Base-by-base conservation (phyloP, 306 rosid species). In the Citrullus mucosospermus region DNA sequence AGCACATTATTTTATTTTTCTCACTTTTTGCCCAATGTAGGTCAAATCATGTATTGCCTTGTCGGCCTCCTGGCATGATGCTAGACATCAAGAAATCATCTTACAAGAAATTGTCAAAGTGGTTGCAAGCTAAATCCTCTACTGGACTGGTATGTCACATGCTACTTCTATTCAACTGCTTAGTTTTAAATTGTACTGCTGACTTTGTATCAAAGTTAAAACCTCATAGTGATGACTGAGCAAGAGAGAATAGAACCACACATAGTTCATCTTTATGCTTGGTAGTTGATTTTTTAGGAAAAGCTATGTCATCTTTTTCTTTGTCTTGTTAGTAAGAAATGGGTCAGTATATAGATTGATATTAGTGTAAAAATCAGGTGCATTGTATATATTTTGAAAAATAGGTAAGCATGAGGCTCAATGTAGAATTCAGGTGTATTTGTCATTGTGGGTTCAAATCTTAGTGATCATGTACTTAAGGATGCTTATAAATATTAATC, bases 71-170 rank as follows among this genome's bases (percentile, higher is more conserved):
- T 25, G 97, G 97, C 82, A 62, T 86, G 76, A 95, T 93, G 55
- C 83, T 95, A 60, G 97, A 92, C 89, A 89, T 95, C 89, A 90
- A 92, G 85, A 92, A 91, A 78, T 95, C 98, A 50, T 95, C 98
- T 30, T 61, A 91, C 88, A 95, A 92, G 88, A 95, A 95, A 85
- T 65, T 92, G 66, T 89, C 97, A 0, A 95, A 95, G 90, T 95
- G 97, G 97, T 86, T 92, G 81, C 96, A 86, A 83, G 88, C 93
- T 76, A 89, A 90, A 80, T 84, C 96, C 51, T 82, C 96, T 55
- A n/a, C 86, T n/a, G 90, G 95, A 78, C 81, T 92, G 97, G 97
- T 95, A 72, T 28, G 90, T 82, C 66, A 71, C 65, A 56, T 79
- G 30, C 83, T 50, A 15, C 66, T 81, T 80, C 22, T 16, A 39